Evolutionary conservation across 345 rosid genomes (phyloP), one percentile per base, ranked within the genome.

Genomic region (Salix udensis): DNA sequence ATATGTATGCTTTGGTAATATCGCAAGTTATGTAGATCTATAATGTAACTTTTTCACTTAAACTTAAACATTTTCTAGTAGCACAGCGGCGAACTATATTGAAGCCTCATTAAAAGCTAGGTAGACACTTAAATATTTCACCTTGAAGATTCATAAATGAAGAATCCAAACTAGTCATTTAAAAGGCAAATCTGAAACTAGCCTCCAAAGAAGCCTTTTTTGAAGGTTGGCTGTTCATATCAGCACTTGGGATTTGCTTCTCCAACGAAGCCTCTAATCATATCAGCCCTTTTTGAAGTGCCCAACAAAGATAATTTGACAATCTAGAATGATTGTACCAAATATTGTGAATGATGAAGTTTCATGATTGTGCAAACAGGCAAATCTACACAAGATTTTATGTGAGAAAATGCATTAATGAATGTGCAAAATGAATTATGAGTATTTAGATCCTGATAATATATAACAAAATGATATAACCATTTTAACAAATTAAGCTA

Each of bases 151-250:
- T 64, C 42, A 53, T 18, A 10, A 23, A 28, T 64, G 24, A 7
- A 40, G 46, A 10, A 65, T 16, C 39, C 12, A 52, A 34, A 10
- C 74, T 50, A 53, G 36, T 55, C 39, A 55, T 58, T 72, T 72
- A 53, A 5, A 36, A 36, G 37, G 37, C 37, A 36, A 36, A 36
- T 36, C 6, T 36, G 37, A 36, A 36, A 53, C 16, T 26, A 28
- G 65, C 28, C 74, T 55, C 42, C 52, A 73, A 62, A 42, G 10
- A 34, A 40, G 64, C 52, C 15, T 50, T 50, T 73, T 73, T 62
- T 42, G 16, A 14, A 62, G 68, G 13, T 42, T 26, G 58, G 55
- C 18, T 73, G 26, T 73, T 58, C 28, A 26, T 9, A 42, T 26
- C 18, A 19, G 39, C 23, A 61, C 48, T 62, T 64, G 18, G 21